Conservation (phyloP, 108 stramenopile genomes). For the Schizochytrium sp. region DNA sequence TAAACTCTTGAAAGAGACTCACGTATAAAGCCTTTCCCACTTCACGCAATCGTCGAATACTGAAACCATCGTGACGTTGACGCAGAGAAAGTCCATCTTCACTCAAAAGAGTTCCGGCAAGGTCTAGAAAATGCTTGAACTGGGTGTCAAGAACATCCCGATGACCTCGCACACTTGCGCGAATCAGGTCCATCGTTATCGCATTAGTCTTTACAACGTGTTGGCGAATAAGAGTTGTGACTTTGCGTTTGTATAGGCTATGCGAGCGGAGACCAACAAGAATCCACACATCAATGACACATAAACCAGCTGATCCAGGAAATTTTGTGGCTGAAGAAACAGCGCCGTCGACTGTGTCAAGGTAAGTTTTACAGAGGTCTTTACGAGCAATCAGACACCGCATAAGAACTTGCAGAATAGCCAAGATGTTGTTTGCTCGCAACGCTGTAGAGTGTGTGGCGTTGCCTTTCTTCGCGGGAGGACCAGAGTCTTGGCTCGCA, state of each 20-base stretch:
- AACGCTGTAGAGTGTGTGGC: not conserved
- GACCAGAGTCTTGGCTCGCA: constrained; percentile 1
- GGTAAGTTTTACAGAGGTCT: not conserved
- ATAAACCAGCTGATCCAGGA: not conserved
- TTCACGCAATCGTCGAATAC: not conserved
- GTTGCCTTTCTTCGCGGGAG: not conserved
- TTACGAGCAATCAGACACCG: constrained; percentile 22
- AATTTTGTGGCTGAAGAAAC: not conserved
- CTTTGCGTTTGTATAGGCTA: not conserved
- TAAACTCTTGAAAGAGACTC: constrained; percentile 52
- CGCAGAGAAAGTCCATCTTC: constrained; percentile 40
- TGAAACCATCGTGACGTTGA: constrained; percentile 24
- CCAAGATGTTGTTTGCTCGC: constrained; percentile 39
- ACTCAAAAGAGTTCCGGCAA: not conserved
- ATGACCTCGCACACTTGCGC: constrained; percentile 42
- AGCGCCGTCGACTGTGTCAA: constrained; percentile 40
- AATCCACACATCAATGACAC: constrained; percentile 31
- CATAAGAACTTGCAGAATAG: constrained; percentile 1
- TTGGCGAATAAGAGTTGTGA: not conserved
- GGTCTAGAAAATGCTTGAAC: constrained; percentile 59
- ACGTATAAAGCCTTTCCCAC: not conserved
- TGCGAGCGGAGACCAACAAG: constrained; percentile 1
- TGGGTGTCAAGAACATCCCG: constrained; percentile 21
- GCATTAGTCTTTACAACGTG: constrained; percentile 39
- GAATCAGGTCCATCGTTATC: not conserved